Conservation (phyloP, 768 basidiomycete species). For the Mycena belliarum region DNA sequence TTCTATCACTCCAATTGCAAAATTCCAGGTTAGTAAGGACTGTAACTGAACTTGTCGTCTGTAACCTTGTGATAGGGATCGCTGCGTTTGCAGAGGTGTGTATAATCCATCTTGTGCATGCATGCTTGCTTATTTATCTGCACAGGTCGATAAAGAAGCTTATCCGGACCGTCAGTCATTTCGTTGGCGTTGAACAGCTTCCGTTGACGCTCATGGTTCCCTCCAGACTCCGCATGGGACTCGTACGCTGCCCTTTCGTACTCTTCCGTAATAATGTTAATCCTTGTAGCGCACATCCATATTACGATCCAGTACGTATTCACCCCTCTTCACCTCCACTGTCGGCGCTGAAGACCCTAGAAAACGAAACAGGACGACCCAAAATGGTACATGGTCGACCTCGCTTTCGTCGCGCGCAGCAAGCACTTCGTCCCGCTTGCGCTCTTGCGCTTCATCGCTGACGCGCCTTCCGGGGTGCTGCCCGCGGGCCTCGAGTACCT, state of each 20-base stretch:
- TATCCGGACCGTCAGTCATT: slow-evolving; percentile 81
- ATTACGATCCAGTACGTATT: slow-evolving; percentile 66
- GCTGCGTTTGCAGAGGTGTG: slow-evolving; percentile 80
- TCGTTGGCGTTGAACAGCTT: slow-evolving; percentile 2
- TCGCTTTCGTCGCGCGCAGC: slow-evolving; percentile 65
- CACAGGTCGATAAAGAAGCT: slow-evolving; percentile 75
- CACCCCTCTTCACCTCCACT: background rate
- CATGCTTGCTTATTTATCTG: background rate
- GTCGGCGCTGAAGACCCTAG: slow-evolving; percentile 36
- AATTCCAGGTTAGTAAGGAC: slow-evolving; percentile 58
- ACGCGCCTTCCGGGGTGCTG: slow-evolving; percentile 33
- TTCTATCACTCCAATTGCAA: slow-evolving; percentile 92
- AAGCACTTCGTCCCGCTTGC: slow-evolving; percentile 76
- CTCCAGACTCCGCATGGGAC: slow-evolving; percentile 87
- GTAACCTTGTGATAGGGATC: slow-evolving; percentile 49
- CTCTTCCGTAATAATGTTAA: slow-evolving; percentile 9
- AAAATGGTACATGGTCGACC: slow-evolving; percentile 92
- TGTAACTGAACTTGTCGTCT: background rate
- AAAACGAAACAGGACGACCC: slow-evolving; percentile 78
- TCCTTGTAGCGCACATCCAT: slow-evolving; percentile 62
- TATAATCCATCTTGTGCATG: background rate
- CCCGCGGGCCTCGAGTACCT: slow-evolving; percentile 69
- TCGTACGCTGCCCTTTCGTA: slow-evolving; percentile 50
- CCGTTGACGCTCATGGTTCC: background rate
- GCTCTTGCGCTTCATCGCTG: slow-evolving; percentile 67